These are phyloP conservation scores for Daedaleopsis sinensis DNA, from an alignment of 768 basidiomycete genomes.

Conservation along the genomic window DNA sequence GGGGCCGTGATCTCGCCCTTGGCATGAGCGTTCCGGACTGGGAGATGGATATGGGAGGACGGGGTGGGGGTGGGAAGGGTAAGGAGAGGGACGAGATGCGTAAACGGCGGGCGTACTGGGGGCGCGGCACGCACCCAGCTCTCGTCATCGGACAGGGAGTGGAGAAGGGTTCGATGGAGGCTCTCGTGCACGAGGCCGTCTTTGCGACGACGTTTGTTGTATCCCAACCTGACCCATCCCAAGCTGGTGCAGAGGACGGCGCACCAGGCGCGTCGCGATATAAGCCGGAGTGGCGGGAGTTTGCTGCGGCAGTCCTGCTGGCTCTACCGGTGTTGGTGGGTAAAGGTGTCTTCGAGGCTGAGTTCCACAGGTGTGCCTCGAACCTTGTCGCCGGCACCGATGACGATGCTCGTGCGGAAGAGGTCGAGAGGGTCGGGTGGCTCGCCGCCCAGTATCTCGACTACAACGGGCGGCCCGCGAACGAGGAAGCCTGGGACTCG, in stretches of 20 bases:
- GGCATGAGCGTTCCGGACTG: conserved; percentile 30
- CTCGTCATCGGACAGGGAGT: conserved; percentile 52
- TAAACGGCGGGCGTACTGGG: conserved; percentile 78
- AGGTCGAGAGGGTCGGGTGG: conserved; percentile 58
- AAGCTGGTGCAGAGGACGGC: conserved; percentile 10
- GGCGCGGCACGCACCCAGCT: conserved; percentile 73
- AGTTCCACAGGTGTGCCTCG: conserved; percentile 66
- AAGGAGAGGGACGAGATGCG: conserved; percentile 39
- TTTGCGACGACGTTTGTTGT: conserved; percentile 69
- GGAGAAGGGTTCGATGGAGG: conserved; percentile 73
- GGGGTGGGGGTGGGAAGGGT: conserved; percentile 37
- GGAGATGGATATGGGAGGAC: conserved; percentile 29
- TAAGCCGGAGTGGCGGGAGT: conserved; percentile 57
- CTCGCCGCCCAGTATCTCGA: conserved; percentile 66
- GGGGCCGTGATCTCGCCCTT: conserved; percentile 18
- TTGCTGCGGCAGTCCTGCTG: conserved; percentile 63
- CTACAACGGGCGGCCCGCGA: conserved; percentile 56
- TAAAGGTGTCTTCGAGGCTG: conserved; percentile 62
- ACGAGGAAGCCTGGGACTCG: conserved; percentile 56
- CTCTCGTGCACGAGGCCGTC: conserved; percentile 78
- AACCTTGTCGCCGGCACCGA: conserved; percentile 63
- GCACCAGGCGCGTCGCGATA: conserved; percentile 22
- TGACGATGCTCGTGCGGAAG: conserved; percentile 39
- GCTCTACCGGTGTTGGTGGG: conserved; percentile 61
- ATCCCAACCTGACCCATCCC: not conserved